Conservation (phyloP, 1,284 basidiomycete species). For the Violaceomyces palustris region DNA sequence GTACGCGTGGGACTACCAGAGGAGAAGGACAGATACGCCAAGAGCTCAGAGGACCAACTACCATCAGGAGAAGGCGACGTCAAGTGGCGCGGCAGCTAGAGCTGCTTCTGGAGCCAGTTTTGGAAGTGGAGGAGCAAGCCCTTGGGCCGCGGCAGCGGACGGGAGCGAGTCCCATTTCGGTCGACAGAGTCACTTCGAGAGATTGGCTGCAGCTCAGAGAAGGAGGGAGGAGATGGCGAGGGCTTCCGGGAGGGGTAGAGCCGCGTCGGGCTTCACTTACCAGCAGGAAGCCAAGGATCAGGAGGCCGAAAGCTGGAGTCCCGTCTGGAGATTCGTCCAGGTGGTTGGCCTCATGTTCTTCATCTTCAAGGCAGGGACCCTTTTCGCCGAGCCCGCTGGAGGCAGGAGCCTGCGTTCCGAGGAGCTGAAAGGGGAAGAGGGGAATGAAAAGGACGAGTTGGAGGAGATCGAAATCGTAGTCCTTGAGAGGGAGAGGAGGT, state of each 20-base stretch:
- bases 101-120: not conserved
- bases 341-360: constrained; percentile 28
- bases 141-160: not conserved
- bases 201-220: no score
- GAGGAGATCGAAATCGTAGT: no score
- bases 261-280: no score
- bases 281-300: constrained; percentile 16
- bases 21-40: constrained; percentile 8
- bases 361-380: constrained; percentile 27
- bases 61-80: no score
- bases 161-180: not conserved
- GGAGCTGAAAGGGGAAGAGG: no score
- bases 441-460: no score
- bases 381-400: constrained; percentile 17
- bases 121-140: not conserved
- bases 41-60: no score
- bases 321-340: constrained; percentile 36
- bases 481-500: no score
- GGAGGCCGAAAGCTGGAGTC: constrained; percentile 22
- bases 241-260: no score
- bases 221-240: no score
- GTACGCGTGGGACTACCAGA: constrained; percentile 50
- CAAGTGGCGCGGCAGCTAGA: not conserved
- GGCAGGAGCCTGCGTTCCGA: no score
- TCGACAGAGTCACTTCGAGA: not conserved